Evolutionary conservation across 805 yeast genomes (phyloP).

Genomic region (Suhomyces tanzawaensis): DNA sequence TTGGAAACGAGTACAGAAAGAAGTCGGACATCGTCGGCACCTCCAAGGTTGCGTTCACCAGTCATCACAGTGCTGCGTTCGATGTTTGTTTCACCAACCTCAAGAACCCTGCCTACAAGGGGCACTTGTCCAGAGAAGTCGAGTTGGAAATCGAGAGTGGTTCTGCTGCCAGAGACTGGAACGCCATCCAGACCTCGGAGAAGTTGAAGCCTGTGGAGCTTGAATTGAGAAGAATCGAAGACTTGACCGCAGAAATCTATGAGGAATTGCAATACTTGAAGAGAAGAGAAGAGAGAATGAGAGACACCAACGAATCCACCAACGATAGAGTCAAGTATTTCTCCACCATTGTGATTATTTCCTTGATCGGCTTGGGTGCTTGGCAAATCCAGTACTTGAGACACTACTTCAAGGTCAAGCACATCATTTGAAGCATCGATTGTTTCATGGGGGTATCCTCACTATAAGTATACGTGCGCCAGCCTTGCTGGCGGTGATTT

Average conservation of each 20-base stretch:
- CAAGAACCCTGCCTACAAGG: slow-evolving; percentile 16
- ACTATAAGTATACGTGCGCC: too few relatives aligned
- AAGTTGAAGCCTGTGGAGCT: slow-evolving; percentile 91
- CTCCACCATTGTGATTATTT: slow-evolving; percentile 63
- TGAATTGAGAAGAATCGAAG: slow-evolving; percentile 83
- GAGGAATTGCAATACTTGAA: slow-evolving; percentile 80
- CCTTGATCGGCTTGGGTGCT: slow-evolving; percentile 74
- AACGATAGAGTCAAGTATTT: slow-evolving; percentile 90
- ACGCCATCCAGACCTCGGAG: slow-evolving; percentile 87
- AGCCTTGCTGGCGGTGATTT: too few relatives aligned
- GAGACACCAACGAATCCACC: slow-evolving; percentile 97
- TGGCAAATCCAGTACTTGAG: slow-evolving; percentile 94
- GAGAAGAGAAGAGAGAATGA: slow-evolving; percentile 83
- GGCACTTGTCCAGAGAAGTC: slow-evolving; percentile 57
- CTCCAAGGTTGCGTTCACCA: slow-evolving; percentile 76
- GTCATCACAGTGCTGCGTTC: slow-evolving; percentile 77
- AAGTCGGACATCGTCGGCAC: slow-evolving; percentile 74
- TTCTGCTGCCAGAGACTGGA: slow-evolving; percentile 97
- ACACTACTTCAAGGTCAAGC: slow-evolving; percentile 86
- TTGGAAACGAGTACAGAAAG: slow-evolving; percentile 79
- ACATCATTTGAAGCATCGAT: slow-evolving; percentile 53
- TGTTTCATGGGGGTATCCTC: too few relatives aligned
- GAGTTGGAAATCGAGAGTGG: slow-evolving; percentile 94
- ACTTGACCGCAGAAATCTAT: slow-evolving; percentile 76
- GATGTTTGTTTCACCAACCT: slow-evolving; percentile 86